phyloP scores from a whole-genome alignment of 768 basidiomycete genomes.

The Lepiota subincarnata region DNA sequence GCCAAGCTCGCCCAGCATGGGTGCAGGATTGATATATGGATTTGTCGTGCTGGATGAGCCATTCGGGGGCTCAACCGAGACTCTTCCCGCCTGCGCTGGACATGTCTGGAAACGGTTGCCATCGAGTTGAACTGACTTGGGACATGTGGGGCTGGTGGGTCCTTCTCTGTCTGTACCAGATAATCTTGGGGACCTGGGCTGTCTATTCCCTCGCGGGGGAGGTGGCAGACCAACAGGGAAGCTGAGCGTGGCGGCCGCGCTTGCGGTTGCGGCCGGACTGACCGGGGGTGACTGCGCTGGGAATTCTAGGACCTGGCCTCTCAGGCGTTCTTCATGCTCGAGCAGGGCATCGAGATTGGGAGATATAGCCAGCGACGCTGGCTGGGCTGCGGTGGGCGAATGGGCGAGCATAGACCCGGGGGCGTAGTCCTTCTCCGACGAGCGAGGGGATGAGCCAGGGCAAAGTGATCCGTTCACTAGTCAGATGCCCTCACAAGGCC shows the following conservation, averaged over 20 bases:
- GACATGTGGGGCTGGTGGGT: conserved; percentile 1
- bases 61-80: conserved; percentile 10
- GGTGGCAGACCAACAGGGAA: conserved; percentile 57
- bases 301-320: conserved; percentile 19
- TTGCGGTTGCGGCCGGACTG: background rate
- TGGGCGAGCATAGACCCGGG: background rate
- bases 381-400: background rate
- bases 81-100: conserved; percentile 10
- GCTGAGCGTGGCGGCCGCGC: conserved; percentile 1
- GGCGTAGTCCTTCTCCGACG: conserved; percentile 1
- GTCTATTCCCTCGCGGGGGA: conserved; percentile 26
- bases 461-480: background rate
- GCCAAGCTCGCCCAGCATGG: conserved; percentile 28
- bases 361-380: conserved; percentile 42
- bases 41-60: conserved; percentile 22
- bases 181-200: conserved; percentile 18
- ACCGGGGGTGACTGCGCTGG: conserved; percentile 2
- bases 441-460: background rate
- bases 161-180: conserved; percentile 5
- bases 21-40: conserved; percentile 46
- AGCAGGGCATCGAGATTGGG: conserved; percentile 57
- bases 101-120: background rate
- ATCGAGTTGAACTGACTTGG: background rate
- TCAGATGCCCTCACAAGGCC: background rate
- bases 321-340: conserved; percentile 51